Evolutionary conservation across 352 stramenopile genomes (phyloP).

Genomic region (Phytophthora europaea): DNA sequence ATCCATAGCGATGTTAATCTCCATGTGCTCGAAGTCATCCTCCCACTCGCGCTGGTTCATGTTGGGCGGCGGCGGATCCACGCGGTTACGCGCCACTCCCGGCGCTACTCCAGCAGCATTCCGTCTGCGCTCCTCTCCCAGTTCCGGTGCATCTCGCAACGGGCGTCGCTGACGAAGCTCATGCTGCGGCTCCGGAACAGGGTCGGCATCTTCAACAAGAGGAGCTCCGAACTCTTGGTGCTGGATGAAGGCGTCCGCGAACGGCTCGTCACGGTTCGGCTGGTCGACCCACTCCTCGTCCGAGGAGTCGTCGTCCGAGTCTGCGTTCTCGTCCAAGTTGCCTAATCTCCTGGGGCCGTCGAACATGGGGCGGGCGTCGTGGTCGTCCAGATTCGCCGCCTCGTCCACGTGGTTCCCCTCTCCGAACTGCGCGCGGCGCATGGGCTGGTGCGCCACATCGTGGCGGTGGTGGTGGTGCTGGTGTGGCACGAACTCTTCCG

Average conservation of each 20-base stretch:
- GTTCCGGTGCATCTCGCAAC: slow-evolving; percentile 21
- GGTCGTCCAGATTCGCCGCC: slow-evolving; percentile 25
- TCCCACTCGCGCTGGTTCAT: slow-evolving; percentile 79
- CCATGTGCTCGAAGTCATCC: slow-evolving; percentile 93
- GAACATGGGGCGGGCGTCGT: slow-evolving; percentile 37
- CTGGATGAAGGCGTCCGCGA: slow-evolving; percentile 55
- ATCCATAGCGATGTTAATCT: slow-evolving; percentile 97
- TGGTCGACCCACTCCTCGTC: slow-evolving; percentile 55
- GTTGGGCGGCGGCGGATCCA: slow-evolving; percentile 48
- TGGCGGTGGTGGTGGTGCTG: slow-evolving; percentile 36
- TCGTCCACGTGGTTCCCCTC: slow-evolving; percentile 26
- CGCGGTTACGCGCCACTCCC: slow-evolving; percentile 44
- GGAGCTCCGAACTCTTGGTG: slow-evolving; percentile 42
- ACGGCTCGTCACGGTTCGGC: slow-evolving; percentile 43
- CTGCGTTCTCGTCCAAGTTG: slow-evolving; percentile 51
- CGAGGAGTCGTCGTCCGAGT: slow-evolving; percentile 59
- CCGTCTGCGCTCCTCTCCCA: slow-evolving; percentile 23
- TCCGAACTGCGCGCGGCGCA: slow-evolving; percentile 32
- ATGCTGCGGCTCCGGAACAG: slow-evolving; percentile 36
- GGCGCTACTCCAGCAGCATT: slow-evolving; percentile 33
- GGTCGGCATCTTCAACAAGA: slow-evolving; percentile 31
- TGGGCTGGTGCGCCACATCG: slow-evolving; percentile 13
- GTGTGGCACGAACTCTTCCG: slow-evolving; percentile 29
- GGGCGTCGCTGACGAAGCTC: slow-evolving; percentile 56
- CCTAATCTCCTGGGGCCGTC: slow-evolving; percentile 48